Base-by-base conservation (phyloP, 805 yeast genomes). In the Vanderwaltozyma polyspora region DNA sequence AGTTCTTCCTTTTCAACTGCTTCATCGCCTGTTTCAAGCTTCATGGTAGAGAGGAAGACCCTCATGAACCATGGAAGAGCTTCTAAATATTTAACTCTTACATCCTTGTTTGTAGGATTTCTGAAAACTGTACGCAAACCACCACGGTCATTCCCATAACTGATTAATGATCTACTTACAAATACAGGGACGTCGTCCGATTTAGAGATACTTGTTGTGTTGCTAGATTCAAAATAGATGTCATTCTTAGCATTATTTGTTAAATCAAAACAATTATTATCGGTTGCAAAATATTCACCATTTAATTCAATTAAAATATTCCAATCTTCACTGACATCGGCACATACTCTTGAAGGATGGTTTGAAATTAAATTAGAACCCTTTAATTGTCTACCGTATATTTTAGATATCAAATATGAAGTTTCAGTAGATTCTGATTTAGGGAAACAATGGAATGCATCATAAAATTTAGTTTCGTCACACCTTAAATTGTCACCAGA, bases 1-100 rank as follows among this genome's bases (percentile, higher is more conserved):
- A 62, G 50, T 2, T 43, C 31, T 14, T 44, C 19, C 7, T 34
- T 21, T 21, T 8, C 7, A 10, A 21, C 23, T 8, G 7, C 34
- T 3, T 25, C 9, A 25, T 34, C 25, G 6, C 47, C 32, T 1
- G 49, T 42, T 15, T 52, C 55, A 3, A 73, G 46, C 3, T 62
- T 52, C 36, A 86, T 57, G 0, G 94, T 75, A 45, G 84, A 86
- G 28, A 91, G 58, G 49, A 81, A 91, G 2, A 84, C 58, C 44
- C 89, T 72, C 75, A 86, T 78, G 54, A 74, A 91, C 97, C 97
- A 91, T 0, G 98, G 98, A 19, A 86, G 63, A 0, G 85, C 68
- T 55, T 91, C 96, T 45, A 76, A 78, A 46, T 82, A 81, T 1
- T 74, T 58, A 30, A 87, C 63, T 2, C 57, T 55, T 3, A 75